Conservation (phyloP, 176 grass and related monocot genomes). For the Eragrostis curvula region DNA sequence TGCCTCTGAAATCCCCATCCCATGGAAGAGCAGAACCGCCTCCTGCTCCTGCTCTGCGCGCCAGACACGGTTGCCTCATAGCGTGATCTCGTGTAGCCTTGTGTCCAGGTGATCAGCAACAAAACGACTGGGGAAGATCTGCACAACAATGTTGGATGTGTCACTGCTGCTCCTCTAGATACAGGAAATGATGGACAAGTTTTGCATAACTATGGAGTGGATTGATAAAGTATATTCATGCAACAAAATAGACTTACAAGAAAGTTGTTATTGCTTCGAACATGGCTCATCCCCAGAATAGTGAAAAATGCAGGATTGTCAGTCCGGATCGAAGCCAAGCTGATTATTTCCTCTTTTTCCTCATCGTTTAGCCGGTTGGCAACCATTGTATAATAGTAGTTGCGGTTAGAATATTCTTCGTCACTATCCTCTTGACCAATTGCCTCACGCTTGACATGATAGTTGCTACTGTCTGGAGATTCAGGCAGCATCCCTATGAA, state of each 20-base stretch:
- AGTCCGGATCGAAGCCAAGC: slow-evolving; percentile 10
- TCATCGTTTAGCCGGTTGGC: neutral
- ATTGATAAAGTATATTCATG: too few species aligned
- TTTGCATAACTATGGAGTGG: too few species aligned
- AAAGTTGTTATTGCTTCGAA: neutral
- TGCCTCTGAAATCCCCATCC: too few species aligned
- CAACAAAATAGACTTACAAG: slow-evolving; percentile 27
- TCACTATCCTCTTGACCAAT: slow-evolving; percentile 29
- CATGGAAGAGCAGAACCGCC: too few species aligned
- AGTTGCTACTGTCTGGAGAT: neutral
- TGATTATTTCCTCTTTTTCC: slow-evolving; percentile 17
- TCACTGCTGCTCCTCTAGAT: neutral
- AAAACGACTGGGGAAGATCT: slow-evolving; percentile 44
- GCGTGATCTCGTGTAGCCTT: neutral
- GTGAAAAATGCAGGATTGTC: slow-evolving; percentile 54
- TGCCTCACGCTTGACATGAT: neutral
- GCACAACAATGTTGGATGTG: neutral
- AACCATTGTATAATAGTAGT: slow-evolving; percentile 13
- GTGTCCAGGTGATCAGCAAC: slow-evolving; percentile 24
- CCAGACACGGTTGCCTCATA: neutral
- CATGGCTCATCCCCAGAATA: slow-evolving; percentile 22
- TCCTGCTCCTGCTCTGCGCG: too few species aligned
- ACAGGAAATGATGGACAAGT: neutral
- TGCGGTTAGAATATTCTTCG: neutral
- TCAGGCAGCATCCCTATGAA: slow-evolving; percentile 27